These are phyloP conservation scores for Hypoxylon fuscum DNA, from an alignment of 495 filamentous ascomycete species.

Conservation along the genomic window DNA sequence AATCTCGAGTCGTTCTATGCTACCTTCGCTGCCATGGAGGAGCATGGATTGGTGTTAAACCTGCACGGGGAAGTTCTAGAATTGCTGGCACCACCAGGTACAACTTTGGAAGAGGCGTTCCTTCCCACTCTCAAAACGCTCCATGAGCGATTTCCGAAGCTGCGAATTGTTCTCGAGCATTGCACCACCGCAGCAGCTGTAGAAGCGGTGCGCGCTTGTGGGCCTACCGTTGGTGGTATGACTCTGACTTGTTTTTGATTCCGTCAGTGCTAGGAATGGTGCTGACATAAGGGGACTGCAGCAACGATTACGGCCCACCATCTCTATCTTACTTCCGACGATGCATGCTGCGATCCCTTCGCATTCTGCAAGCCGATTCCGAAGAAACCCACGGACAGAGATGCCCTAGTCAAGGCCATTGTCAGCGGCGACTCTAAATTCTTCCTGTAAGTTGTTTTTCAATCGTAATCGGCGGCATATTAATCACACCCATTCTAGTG, in stretches of 20 bases:
- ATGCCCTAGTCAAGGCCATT: slow-evolving; percentile 75
- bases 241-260: slow-evolving; percentile 31
- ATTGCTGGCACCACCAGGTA: slow-evolving; percentile 60
- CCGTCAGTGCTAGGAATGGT: not conserved
- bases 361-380: slow-evolving; percentile 90
- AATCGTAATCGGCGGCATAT: not conserved
- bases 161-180: slow-evolving; percentile 83
- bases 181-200: slow-evolving; percentile 86
- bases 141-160: slow-evolving; percentile 76
- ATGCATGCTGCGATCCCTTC: slow-evolving; percentile 77
- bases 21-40: slow-evolving; percentile 80
- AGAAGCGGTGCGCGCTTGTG: slow-evolving; percentile 77
- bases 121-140: slow-evolving; percentile 78
- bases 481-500: slow-evolving; percentile 26
- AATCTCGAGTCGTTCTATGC: slow-evolving; percentile 63
- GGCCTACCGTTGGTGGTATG: slow-evolving; percentile 75
- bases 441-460: slow-evolving; percentile 68
- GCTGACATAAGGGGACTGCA: slow-evolving; percentile 12
- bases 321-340: slow-evolving; percentile 78
- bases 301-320: slow-evolving; percentile 72
- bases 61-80: slow-evolving; percentile 67
- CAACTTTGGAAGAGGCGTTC: slow-evolving; percentile 84
- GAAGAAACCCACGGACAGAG: slow-evolving; percentile 76
- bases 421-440: slow-evolving; percentile 77
- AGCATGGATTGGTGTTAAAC: slow-evolving; percentile 64